Evolutionary conservation across 2,329 filamentous ascomycete species (phyloP), one percentile per base, ranked within the genome.

Genomic region (Chrysoporthe deuterocubensis): DNA sequence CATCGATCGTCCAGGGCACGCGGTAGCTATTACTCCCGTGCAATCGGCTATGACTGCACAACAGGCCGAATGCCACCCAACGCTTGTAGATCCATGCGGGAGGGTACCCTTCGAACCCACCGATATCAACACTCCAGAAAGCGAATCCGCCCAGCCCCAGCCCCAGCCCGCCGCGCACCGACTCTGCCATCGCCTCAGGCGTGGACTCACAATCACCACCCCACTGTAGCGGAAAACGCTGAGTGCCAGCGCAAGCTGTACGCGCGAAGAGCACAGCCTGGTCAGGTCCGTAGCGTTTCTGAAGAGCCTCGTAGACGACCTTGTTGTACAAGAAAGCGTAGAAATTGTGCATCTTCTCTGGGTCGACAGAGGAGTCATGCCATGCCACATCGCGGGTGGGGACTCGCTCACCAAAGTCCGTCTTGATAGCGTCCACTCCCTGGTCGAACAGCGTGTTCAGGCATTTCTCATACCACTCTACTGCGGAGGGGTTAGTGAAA

Each of bases 161-260:
- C 1, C 72, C 74, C 14, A 76, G 69, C 1, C 74, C 75, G 43
- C 75, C 75, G 43, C 75, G 71, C 14, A 76, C 64, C 34, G 74
- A 90, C 78, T 93, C 90, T 3, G 89, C 90, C 81, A 93, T 89
- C 18, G 90, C 90, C 73, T 91, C 89, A 57, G 89, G 88, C 0
- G 90, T 92, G 42, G 87, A 90, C 77, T 93, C 90, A 76, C 90
- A 92, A 79, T 93, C 90, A 65, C 90, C 91, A 44, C 90, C 90
- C 91, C 90, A 92, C 61, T 87, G 85, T 2, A 92, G 81, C 0
- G 90, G 90, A 76, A 91, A 92, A 5, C 87, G 82, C 78, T 93
- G 90, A 1, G 86, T 87, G 5, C 91, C 91, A 2, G 90, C 89
- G 65, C 86, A 88, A 21, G 90, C 89, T 50, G 87, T 83, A 37